Evolutionary conservation across 2,329 filamentous ascomycete genomes (phyloP).

Genomic region (Cytospora piceae): DNA sequence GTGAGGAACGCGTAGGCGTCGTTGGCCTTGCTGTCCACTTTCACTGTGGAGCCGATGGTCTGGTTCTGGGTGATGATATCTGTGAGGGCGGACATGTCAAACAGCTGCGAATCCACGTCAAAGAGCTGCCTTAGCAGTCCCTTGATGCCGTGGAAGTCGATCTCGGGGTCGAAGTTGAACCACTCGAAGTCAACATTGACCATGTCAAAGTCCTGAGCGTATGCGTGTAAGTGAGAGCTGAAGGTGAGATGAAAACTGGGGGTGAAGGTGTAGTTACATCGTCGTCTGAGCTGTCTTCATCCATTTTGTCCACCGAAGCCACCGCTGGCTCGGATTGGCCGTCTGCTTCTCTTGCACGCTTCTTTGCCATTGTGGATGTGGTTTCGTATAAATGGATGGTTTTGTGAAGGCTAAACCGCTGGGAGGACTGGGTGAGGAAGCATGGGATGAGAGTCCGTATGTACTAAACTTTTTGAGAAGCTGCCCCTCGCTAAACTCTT

Average conservation of each 20-base stretch:
- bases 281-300: slow-evolving; percentile 56
- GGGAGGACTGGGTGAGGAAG: slow-evolving; percentile 1
- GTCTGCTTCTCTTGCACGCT: slow-evolving; percentile 43
- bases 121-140: slow-evolving; percentile 88
- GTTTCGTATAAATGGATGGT: background rate
- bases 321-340: slow-evolving; percentile 35
- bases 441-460: background rate
- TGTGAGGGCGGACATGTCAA: slow-evolving; percentile 84
- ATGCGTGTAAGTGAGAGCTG: slow-evolving; percentile 29
- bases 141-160: slow-evolving; percentile 96
- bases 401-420: background rate
- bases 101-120: slow-evolving; percentile 81
- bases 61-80: slow-evolving; percentile 88
- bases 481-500: slow-evolving; percentile 26
- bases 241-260: slow-evolving; percentile 20
- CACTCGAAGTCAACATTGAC: slow-evolving; percentile 98
- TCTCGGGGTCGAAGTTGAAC: slow-evolving; percentile 88
- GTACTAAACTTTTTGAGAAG: slow-evolving; percentile 24
- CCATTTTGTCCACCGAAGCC: slow-evolving; percentile 40
- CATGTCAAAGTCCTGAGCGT: slow-evolving; percentile 77
- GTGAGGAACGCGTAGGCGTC: slow-evolving; percentile 94
- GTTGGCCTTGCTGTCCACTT: slow-evolving; percentile 91
- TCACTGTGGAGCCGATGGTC: slow-evolving; percentile 89
- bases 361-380: slow-evolving; percentile 40
- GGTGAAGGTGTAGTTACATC: slow-evolving; percentile 46